Percentiles rank a stretch among this genome's conserved stretches.
Evolutionary conservation across 208 protist genomes (phyloP).

Genomic region (Trypanosoma cruzi): DNA sequence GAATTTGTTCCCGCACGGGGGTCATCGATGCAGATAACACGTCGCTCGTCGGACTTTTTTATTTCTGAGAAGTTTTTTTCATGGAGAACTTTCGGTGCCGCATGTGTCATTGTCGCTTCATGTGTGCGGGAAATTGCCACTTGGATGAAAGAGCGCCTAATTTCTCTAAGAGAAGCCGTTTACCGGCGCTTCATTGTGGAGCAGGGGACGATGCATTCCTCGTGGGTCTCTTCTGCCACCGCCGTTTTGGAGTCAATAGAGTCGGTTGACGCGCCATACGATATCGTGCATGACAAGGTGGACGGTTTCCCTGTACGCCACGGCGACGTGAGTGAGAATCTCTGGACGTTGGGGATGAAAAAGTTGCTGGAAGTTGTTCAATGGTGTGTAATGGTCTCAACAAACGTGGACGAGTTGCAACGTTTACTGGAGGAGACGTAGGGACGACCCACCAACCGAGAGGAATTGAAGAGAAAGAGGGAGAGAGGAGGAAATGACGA

Average conservation of each 20-base stretch:
- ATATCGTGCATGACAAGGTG: conserved; percentile 43
- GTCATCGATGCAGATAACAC: conserved; percentile 7
- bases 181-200: background rate
- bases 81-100: conserved; percentile 72
- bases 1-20: conserved; percentile 22
- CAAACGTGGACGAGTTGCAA: conserved; percentile 48
- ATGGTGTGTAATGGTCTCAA: conserved; percentile 74
- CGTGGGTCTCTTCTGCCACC: background rate
- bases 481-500: background rate
- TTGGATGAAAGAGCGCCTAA: conserved; percentile 32
- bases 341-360: conserved; percentile 85
- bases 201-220: background rate
- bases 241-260: conserved; percentile 13
- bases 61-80: conserved; percentile 64
- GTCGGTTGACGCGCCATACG: conserved; percentile 42
- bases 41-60: conserved; percentile 54
- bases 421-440: conserved; percentile 11
- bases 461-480: background rate
- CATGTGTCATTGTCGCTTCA: conserved; percentile 55
- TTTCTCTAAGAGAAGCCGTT: conserved; percentile 23
- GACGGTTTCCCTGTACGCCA: conserved; percentile 68
- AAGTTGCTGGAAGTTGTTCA: conserved; percentile 73
- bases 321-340: conserved; percentile 51
- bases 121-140: conserved; percentile 71
- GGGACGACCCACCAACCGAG: background rate